phyloP scores from a whole-genome alignment of 345 rosid species.

The Eucalyptus marginata region DNA sequence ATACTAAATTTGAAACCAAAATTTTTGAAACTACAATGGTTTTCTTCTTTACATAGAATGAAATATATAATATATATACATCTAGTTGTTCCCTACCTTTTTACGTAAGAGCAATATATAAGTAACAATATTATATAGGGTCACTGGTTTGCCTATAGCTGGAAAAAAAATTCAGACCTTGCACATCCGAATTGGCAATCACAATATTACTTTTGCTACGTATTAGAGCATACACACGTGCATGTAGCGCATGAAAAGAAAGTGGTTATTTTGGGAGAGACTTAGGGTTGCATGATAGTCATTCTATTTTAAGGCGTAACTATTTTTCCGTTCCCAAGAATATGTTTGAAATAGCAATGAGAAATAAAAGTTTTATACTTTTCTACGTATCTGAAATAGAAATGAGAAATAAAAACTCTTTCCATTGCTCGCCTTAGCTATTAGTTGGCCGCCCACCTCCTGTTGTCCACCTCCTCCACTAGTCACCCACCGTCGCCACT shows the following conservation, averaged over 20 bases:
- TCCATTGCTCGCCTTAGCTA: rapidly evolving
- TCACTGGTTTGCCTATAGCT: not conserved
- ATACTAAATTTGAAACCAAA: not conserved
- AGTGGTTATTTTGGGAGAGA: not conserved
- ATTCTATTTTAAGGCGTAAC: too few relatives aligned
- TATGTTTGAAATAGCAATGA: too few relatives aligned
- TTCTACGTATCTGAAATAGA: too few relatives aligned
- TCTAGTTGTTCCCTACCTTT: too few relatives aligned
- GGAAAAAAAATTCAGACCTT: not conserved
- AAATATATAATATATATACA: too few relatives aligned
- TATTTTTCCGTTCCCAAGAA: rapidly evolving
- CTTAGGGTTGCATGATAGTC: too few relatives aligned
- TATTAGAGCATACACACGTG: not conserved
- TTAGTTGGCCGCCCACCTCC: rapidly evolving
- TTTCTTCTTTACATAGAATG: not conserved
- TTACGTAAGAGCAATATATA: not conserved
- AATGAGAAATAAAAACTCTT: too few relatives aligned
- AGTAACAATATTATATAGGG: not conserved
- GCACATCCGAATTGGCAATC: not conserved
- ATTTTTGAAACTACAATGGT: not conserved
- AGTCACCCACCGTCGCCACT: too few relatives aligned
- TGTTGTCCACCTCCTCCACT: too few relatives aligned
- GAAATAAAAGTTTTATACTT: too few relatives aligned
- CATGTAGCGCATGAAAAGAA: not conserved
- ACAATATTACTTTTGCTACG: not conserved